Conservation (phyloP, 2,329 filamentous ascomycete species). For the Colletotrichum noveboracense region DNA sequence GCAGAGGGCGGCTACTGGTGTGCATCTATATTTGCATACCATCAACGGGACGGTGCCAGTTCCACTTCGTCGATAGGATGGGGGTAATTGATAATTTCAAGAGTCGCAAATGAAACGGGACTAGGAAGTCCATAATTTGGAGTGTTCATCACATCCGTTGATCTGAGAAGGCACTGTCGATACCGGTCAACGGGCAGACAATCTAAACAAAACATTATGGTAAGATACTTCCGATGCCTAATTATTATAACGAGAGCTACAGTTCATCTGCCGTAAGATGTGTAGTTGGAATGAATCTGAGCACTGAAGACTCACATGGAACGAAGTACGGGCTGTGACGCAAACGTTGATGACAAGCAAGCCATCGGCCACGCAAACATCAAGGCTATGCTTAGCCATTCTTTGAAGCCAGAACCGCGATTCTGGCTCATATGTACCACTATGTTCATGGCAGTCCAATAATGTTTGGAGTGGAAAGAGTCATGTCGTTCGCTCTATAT, state of each 20-base stretch:
- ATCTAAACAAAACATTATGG: rapidly evolving
- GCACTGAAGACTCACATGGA: not conserved
- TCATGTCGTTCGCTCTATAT: not conserved
- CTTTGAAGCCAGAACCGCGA: rapidly evolving
- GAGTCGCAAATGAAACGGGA: not conserved
- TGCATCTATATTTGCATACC: not conserved
- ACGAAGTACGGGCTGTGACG: not conserved
- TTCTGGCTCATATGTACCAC: not conserved
- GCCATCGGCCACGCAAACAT: not conserved
- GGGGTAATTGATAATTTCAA: not conserved
- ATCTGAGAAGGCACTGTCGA: not conserved
- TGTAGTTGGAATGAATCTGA: not conserved
- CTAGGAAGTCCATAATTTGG: not conserved
- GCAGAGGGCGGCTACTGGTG: not conserved
- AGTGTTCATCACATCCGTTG: not conserved
- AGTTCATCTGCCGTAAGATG: rapidly evolving
- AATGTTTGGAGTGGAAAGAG: not conserved
- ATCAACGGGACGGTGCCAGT: not conserved
- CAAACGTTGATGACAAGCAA: not conserved
- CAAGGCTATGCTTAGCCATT: not conserved
- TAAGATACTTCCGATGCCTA: not conserved
- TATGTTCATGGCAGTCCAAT: rapidly evolving
- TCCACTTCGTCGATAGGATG: not conserved
- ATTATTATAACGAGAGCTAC: not conserved
- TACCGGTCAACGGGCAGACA: rapidly evolving